Base-by-base conservation (phyloP, 176 grass and related monocot species). In the Avena insularis region DNA sequence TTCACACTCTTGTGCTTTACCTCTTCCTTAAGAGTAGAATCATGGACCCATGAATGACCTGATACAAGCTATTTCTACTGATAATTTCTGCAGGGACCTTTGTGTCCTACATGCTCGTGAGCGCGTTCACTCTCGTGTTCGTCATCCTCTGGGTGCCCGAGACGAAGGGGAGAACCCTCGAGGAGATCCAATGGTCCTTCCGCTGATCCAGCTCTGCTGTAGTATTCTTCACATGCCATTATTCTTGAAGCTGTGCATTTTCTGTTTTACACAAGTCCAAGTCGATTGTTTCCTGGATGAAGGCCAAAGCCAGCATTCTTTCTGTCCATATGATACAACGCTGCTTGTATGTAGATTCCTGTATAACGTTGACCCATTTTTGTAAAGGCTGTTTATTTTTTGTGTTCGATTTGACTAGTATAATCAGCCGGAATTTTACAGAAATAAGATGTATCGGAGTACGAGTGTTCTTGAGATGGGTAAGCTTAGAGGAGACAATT, bases 131-230 rank as follows among this genome's bases (percentile, higher is more conserved):
- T 4, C 84, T 98, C 2, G 75, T 95, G 73, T 98, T 95, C 80
- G 85, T 95, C 29, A 63, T 94, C 70, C 57, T 95, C 70, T 95
- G 96, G 96, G 92, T 98, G 75, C 96, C 96, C 3, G 96, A 95
- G 60, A 97, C 95, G 23, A 97, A 95, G 82, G 95, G 95, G 65
- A 88, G 91, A 93, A 97, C 93, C 7, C 93, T 97, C 0, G 95
- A 97, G 66, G 95, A 97, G 85, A 97, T 97, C 79, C 93, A 97
- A 29, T 97, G 91, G 91, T 97, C 95, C 0, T 97, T 97, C 83
- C 87, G 89, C 78, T 97, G 78, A 66, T 66, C 25, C 12, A 89
- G 36, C 21, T 0, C 25, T 45, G 62, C 4, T 45, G 62, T 8
- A 20, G 70, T 3, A 64, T 74, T 65, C 7, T 15, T 9, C 14